These are phyloP conservation scores for Ophidiomyces ophidiicola DNA, from an alignment of 2,329 filamentous ascomycete genomes.

Conservation along the genomic window DNA sequence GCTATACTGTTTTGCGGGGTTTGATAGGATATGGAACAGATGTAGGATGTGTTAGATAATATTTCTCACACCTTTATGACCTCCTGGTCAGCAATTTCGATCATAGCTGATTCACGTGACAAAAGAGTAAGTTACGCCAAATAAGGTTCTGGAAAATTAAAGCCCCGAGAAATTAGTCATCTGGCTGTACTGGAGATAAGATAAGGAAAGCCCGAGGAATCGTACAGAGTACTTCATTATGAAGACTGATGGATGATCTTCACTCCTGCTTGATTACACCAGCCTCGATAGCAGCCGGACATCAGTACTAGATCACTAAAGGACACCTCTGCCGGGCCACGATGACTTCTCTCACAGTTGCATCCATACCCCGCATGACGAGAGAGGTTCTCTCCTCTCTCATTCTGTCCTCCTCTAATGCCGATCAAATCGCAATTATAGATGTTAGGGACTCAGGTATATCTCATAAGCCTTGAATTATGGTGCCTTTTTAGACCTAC, in stretches of 20 bases:
- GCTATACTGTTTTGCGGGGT: background rate
- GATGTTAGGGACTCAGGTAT: conserved; percentile 78
- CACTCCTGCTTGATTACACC: too few relatives aligned
- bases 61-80: too few relatives aligned
- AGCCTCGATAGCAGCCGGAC: too few relatives aligned
- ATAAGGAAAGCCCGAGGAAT: too few relatives aligned
- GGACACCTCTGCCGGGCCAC: background rate
- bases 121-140: background rate
- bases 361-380: conserved; percentile 53
- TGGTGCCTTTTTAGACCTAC: background rate
- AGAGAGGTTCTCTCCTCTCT: conserved; percentile 55
- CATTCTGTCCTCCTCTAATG: conserved; percentile 42
- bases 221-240: too few relatives aligned
- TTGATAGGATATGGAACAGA: background rate
- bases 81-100: too few relatives aligned
- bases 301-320: too few relatives aligned
- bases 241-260: too few relatives aligned
- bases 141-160: background rate
- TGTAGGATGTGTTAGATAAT: background rate
- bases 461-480: conserved; percentile 16
- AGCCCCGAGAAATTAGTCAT: background rate
- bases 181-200: too few relatives aligned
- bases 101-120: background rate
- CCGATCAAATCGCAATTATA: conserved; percentile 54
- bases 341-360: conserved; percentile 48